phyloP scores from a whole-genome alignment of 108 stramenopile genomes.

The Fragilaria radians region DNA sequence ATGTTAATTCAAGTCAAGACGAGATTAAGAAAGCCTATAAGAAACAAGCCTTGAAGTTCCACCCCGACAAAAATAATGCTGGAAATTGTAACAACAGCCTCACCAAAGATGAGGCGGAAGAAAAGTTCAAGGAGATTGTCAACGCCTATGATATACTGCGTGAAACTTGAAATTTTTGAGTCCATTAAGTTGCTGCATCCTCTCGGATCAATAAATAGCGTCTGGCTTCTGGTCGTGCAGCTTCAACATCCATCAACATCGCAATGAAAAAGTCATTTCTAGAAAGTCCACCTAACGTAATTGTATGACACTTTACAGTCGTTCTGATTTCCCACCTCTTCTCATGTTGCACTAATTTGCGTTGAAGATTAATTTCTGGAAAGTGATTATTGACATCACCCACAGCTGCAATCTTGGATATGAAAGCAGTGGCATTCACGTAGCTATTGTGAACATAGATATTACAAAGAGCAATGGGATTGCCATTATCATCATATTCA shows the following conservation, averaged over 20 bases:
- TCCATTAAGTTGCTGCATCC: neutral
- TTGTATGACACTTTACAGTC: slow-evolving; percentile 31
- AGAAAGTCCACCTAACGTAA: slow-evolving; percentile 42
- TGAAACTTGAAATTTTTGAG: neutral
- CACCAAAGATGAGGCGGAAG: slow-evolving; percentile 21
- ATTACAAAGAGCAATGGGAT: slow-evolving; percentile 17
- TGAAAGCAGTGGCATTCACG: slow-evolving; percentile 30
- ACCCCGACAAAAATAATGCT: slow-evolving; percentile 26
- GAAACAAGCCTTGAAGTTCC: slow-evolving; percentile 18
- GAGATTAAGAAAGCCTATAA: slow-evolving; percentile 20
- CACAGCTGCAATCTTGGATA: slow-evolving; percentile 42
- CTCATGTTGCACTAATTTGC: slow-evolving; percentile 18
- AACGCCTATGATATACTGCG: slow-evolving; percentile 10
- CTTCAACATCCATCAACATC: slow-evolving; percentile 26
- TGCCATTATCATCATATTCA: neutral
- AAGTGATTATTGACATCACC: slow-evolving; percentile 52
- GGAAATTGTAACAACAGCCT: slow-evolving; percentile 11
- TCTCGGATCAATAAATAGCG: neutral
- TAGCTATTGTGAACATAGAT: slow-evolving; percentile 39
- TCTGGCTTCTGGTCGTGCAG: neutral
- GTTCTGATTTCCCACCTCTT: slow-evolving; percentile 37
- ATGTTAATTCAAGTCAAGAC: slow-evolving; percentile 9
- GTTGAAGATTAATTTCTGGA: slow-evolving; percentile 30
- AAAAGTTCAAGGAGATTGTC: slow-evolving; percentile 16
- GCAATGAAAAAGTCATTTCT: slow-evolving; percentile 52